Evolutionary conservation across 345 rosid species (phyloP).

Genomic region (Pugionium cornutum): DNA sequence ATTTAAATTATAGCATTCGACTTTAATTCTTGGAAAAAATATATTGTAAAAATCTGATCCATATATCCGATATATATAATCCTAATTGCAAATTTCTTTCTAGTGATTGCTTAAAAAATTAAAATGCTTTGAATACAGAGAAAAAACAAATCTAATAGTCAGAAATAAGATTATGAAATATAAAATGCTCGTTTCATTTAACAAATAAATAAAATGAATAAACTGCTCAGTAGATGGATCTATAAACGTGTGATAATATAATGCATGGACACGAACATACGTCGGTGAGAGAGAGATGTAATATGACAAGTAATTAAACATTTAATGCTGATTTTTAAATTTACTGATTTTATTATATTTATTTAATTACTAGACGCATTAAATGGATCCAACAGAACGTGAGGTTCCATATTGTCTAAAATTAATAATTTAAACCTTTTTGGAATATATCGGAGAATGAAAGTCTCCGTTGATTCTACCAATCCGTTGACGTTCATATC

Average conservation of each 20-base stretch:
- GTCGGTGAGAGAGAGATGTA: slow-evolving; percentile 45
- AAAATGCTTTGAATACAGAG: no score
- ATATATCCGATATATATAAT: no score
- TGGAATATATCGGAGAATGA: slow-evolving; percentile 69
- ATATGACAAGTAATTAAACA: slow-evolving; percentile 39
- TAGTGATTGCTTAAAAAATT: no score
- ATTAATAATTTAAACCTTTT: slow-evolving; percentile 37
- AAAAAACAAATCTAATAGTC: no score
- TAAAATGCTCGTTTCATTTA: no score
- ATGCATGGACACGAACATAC: slow-evolving; percentile 39
- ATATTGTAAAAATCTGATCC: no score
- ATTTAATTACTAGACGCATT: slow-evolving; percentile 37
- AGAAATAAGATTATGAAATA: no score
- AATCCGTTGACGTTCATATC: slow-evolving; percentile 43
- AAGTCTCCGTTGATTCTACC: slow-evolving; percentile 73
- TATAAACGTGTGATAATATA: slow-evolving; percentile 35
- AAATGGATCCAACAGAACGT: slow-evolving; percentile 43
- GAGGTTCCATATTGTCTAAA: slow-evolving; percentile 43
- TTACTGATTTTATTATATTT: neutral
- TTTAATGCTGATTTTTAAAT: slow-evolving; percentile 29
- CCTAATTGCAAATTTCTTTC: no score
- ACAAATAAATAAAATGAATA: no score
- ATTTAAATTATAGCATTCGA: neutral
- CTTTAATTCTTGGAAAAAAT: slow-evolving; percentile 1
- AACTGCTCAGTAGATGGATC: slow-evolving; percentile 21